Evolutionary conservation across 1,284 basidiomycete genomes (phyloP), one percentile per base, ranked within the genome.

Genomic region (Neonothopanus nambi): DNA sequence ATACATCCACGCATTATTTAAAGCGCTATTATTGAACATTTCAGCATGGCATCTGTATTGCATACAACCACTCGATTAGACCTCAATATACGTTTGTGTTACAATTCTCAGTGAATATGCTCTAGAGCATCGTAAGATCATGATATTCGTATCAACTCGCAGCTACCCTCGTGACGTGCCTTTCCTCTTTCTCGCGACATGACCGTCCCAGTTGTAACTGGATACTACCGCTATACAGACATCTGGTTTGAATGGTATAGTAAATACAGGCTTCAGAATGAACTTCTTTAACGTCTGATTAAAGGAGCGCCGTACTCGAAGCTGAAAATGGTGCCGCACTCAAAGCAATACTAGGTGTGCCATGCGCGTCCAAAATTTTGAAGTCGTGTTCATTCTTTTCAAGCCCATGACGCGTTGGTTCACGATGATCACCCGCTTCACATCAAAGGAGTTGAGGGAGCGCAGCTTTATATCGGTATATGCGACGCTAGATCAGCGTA

Each of bases 141-240:
- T n/a, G n/a, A n/a, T n/a, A n/a, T n/a, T n/a, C n/a, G n/a, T n/a
- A n/a, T n/a, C n/a, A n/a, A n/a, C n/a, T n/a, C n/a, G n/a, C n/a
- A n/a, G n/a, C n/a, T n/a, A n/a, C n/a, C n/a, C 38, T 23, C 38
- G 21, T 40, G 38, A 40, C 38, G 39, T 40, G 51, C 21, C 24
- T 49, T 43, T 56, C 61, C 55, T 59, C 50, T 35, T 40, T 49
- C 37, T 18, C 52, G 45, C 43, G 18, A 42, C 50, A 17, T 51
- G 35, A 37, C 30, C 63, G 52, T 52, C 28, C 69, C 75, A 13
- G 72, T 81, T 3, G 67, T 85, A 41, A 81, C 78, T 57, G 89
- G 89, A 3, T 91, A 86, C 64, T 91, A 91, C 65, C 74, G 89
- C 45, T 91, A 85, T 65, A 89, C 87, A 0, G 89, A 91, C 66